Evolutionary conservation across 2,329 filamentous ascomycete species (phyloP).

Genomic region (Stagonosporopsis chrysanthemi): DNA sequence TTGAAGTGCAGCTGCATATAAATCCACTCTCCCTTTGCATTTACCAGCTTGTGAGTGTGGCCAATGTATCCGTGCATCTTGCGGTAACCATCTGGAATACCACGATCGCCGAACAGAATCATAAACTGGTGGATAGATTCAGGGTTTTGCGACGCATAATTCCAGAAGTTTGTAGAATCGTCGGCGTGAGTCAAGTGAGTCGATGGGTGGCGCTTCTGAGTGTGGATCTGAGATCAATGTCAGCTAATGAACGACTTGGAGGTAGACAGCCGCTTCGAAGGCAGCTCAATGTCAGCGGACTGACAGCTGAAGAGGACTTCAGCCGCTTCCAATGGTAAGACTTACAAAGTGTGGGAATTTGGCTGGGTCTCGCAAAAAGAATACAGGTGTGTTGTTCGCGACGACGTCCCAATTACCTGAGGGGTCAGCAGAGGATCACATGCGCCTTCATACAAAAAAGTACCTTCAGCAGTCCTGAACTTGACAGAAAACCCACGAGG

Average conservation of each 20-base stretch:
- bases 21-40: conserved; percentile 62
- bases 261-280: too few species aligned
- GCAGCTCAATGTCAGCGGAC: conserved; percentile 62
- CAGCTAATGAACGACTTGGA: conserved; percentile 18
- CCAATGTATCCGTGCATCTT: conserved; percentile 64
- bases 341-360: conserved; percentile 58
- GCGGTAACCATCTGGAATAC: conserved; percentile 63
- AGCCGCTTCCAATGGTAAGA: not conserved
- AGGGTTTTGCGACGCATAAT: conserved; percentile 62
- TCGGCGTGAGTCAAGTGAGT: conserved; percentile 73
- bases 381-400: conserved; percentile 76
- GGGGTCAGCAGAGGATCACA: too few species aligned
- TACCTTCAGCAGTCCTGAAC: conserved; percentile 75
- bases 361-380: conserved; percentile 76
- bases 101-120: conserved; percentile 63
- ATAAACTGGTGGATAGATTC: conserved; percentile 63
- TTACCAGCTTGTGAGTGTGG: conserved; percentile 62
- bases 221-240: conserved; percentile 68
- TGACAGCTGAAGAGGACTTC: not conserved
- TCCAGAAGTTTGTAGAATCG: conserved; percentile 73
- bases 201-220: conserved; percentile 75
- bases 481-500: conserved; percentile 77
- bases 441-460: conserved; percentile 37
- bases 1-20: conserved; percentile 63
- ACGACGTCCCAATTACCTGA: conserved; percentile 75